Evolutionary conservation across 2,329 filamentous ascomycete genomes (phyloP), one percentile per base, ranked within the genome.

Genomic region (Coniochaeta prunicola): DNA sequence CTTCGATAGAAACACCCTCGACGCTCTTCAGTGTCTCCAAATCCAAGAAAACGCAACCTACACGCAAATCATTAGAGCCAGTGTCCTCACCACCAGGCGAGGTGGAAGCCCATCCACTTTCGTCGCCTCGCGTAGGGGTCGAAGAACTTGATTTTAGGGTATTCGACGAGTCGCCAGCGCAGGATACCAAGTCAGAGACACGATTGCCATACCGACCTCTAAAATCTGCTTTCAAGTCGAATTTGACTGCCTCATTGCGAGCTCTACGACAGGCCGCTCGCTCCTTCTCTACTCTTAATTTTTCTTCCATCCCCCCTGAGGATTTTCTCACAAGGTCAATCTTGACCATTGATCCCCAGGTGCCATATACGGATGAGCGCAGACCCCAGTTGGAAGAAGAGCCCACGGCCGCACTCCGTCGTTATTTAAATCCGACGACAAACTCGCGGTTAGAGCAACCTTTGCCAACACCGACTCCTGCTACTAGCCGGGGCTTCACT

Each of bases 311-410:
- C 42, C 84, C 85, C 10, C 80, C 85, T 2, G 85, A 88, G 66
- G 85, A 88, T 68, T 82, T 88, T 58, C 76, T 89, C 26, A 87
- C 85, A 9, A 78, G 86, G 61, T 88, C 85, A 34, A 85, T 89
- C 65, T 77, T 89, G 58, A 85, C 85, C 24, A 85, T 88, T 61
- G 84, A 88, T 65, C 83, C 85, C 24, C 78, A 80, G 58, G 83
- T 87, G 19, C 85, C 85, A 1, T 89, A 85, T 67, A 84, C 85
- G 7, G 86, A 89, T 64, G 86, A 89, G 72, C 82, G 84, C 55
- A 80, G 85, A 64, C 86, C 86, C 4, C 77, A 80, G 1, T 75
- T 85, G 5, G 81, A 84, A 59, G 85, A 88, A 66, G 83, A 85
- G 63, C 86, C 86, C 12, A 87, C 84, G 40, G 83, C 86, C 59